Evolutionary conservation across 1,284 basidiomycete genomes (phyloP).

Genomic region (Uromyces viciae-fabae): DNA sequence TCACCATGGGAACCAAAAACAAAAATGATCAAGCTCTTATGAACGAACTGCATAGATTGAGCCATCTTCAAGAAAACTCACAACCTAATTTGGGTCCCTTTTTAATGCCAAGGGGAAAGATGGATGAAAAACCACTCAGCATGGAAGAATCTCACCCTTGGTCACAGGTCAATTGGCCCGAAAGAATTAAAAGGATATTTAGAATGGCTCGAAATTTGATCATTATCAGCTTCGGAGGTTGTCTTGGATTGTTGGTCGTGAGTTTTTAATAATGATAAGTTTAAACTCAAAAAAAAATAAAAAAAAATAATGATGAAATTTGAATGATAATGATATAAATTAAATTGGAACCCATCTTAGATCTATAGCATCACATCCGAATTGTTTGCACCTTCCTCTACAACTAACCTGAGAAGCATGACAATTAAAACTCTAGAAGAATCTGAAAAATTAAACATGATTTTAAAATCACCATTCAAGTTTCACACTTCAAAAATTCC

Average conservation of each 20-base stretch:
- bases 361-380: conserved; percentile 41
- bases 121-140: background rate
- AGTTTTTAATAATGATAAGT: background rate
- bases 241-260: conserved; percentile 28
- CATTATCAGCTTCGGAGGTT: conserved; percentile 23
- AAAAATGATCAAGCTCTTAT: conserved; percentile 2
- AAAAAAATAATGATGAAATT: background rate
- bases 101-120: background rate
- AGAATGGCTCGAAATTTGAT: conserved; percentile 4
- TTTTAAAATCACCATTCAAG: conserved; percentile 1
- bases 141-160: background rate
- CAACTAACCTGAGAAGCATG: conserved; percentile 26
- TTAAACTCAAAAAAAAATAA: background rate
- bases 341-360: too few relatives aligned
- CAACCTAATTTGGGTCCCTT: conserved; percentile 24
- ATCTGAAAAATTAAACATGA: background rate
- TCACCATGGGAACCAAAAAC: background rate
- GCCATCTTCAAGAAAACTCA: background rate
- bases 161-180: conserved; percentile 16
- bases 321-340: background rate
- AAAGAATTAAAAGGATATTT: background rate
- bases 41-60: conserved; percentile 26
- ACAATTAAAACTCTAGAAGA: conserved; percentile 2
- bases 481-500: conserved; percentile 9
- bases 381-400: conserved; percentile 34